A percentile compares a stretch with the other conserved stretches of the same genome.
phyloP scores from a whole-genome alignment of 177 flowering plant genomes.

The Vitis hybrid region DNA sequence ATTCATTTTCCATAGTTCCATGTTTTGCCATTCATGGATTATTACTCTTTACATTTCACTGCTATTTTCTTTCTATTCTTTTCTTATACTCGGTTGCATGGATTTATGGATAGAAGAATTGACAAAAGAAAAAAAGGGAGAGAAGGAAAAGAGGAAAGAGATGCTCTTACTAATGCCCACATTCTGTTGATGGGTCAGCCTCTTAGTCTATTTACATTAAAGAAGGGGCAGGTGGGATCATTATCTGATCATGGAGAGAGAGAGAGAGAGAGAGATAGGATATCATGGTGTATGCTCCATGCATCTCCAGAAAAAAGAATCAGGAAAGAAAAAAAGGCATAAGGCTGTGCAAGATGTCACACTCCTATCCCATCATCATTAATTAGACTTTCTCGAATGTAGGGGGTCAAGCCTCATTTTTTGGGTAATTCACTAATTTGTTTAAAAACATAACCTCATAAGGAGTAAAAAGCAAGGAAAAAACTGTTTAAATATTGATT shows the following conservation, averaged over 20 bases:
- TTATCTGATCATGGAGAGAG: not conserved
- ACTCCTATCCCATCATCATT: not conserved
- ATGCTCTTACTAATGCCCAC: slow-evolving; percentile 5
- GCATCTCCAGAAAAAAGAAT: not conserved
- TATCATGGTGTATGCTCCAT: not conserved
- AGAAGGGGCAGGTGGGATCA: not conserved
- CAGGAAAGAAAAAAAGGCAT: not conserved
- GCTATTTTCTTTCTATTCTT: not conserved
- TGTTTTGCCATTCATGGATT: too few species aligned
- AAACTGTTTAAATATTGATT: too few species aligned
- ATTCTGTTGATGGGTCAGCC: not conserved
- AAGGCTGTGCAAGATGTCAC: not conserved
- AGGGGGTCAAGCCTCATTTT: too few species aligned
- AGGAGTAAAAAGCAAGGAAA: too few species aligned
- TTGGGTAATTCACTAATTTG: too few species aligned
- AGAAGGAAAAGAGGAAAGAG: not conserved
- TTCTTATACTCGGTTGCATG: not conserved
- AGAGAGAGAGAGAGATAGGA: not conserved
- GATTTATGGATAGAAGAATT: not conserved
- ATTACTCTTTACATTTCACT: too few species aligned
- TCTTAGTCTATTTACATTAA: not conserved
- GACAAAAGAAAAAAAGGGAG: not conserved
- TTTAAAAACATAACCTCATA: too few species aligned
- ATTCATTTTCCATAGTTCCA: too few species aligned
- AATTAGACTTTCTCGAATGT: not conserved